Percentiles rank a stretch among this genome's conserved stretches.
Evolutionary conservation across 768 basidiomycete species (phyloP).

Genomic region (Boletus rufocinnamomeus): DNA sequence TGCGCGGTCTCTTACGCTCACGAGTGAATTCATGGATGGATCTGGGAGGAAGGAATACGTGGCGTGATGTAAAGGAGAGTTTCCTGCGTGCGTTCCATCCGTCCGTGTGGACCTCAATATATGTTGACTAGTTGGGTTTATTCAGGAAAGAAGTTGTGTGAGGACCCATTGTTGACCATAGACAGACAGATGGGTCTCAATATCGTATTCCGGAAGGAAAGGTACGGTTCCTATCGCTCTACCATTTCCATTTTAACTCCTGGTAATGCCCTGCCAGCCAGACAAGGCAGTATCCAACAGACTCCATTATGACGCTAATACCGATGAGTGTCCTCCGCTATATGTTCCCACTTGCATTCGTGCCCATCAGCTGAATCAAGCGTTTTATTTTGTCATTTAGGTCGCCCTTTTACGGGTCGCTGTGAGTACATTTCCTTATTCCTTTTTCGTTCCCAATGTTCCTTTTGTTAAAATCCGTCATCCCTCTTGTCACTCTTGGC

Average conservation of each 20-base stretch:
- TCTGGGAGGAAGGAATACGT: slow-evolving; percentile 91
- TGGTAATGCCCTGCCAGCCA: slow-evolving; percentile 45
- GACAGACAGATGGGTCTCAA: slow-evolving; percentile 98
- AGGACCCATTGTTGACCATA: slow-evolving; percentile 85
- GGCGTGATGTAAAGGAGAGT: slow-evolving; percentile 81
- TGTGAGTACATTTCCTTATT: slow-evolving; percentile 54
- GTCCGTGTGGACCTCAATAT: background rate
- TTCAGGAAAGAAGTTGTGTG: slow-evolving; percentile 76
- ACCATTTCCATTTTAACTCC: background rate
- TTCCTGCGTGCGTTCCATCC: slow-evolving; percentile 69
- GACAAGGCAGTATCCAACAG: slow-evolving; percentile 88
- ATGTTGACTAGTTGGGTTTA: background rate
- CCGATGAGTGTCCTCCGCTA: slow-evolving; percentile 86
- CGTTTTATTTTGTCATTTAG: slow-evolving; percentile 38
- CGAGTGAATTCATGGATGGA: slow-evolving; percentile 80
- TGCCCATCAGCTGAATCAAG: slow-evolving; percentile 2
- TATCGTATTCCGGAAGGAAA: slow-evolving; percentile 93
- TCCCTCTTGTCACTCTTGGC: background rate
- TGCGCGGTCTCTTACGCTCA: slow-evolving; percentile 68
- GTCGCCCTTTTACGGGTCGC: slow-evolving; percentile 87
- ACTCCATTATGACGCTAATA: slow-evolving; percentile 75
- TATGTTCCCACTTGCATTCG: slow-evolving; percentile 30
- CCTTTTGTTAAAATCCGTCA: background rate
- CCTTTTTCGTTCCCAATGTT: background rate
- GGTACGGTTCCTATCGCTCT: slow-evolving; percentile 41